Evolutionary conservation across 306 rosid genomes (phyloP).

Genomic region (Amphicarpaea edgeworthii): DNA sequence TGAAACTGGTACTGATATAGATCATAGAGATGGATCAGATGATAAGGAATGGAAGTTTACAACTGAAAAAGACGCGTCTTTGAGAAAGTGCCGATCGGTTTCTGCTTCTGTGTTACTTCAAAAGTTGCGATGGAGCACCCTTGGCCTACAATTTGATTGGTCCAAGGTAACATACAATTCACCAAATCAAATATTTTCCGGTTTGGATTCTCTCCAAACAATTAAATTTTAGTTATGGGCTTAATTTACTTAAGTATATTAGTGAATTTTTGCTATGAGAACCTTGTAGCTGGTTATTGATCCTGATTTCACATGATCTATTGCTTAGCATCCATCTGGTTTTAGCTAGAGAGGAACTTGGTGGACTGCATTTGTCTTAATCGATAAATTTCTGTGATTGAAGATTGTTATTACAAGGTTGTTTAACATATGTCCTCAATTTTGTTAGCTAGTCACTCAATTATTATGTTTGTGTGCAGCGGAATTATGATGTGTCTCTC

Average conservation of each 20-base stretch:
- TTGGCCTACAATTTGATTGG: constrained; percentile 94
- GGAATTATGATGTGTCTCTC: constrained; percentile 82
- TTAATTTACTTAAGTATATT: not conserved
- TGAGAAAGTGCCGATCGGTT: constrained; percentile 57
- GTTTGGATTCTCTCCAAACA: not conserved
- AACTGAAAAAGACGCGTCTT: constrained; percentile 51
- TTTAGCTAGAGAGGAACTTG: constrained; percentile 31
- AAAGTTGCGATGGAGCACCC: constrained; percentile 98
- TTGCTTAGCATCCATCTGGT: constrained; percentile 16
- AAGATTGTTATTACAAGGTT: constrained; percentile 21
- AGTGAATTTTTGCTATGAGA: constrained; percentile 31
- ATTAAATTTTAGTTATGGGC: not conserved
- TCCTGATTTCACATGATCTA: constrained; percentile 8
- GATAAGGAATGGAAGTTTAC: constrained; percentile 62
- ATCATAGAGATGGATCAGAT: constrained; percentile 39
- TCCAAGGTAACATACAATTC: constrained; percentile 67
- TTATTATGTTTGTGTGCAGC: constrained; percentile 54
- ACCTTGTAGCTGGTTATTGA: not conserved
- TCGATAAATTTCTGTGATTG: constrained; percentile 17
- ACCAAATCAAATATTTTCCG: not conserved
- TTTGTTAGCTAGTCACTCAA: constrained; percentile 13
- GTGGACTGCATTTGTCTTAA: not conserved
- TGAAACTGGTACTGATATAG: constrained; percentile 41
- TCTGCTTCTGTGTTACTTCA: constrained; percentile 68
- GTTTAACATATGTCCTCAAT: not conserved